Percentiles rank a stretch among this genome's conserved stretches.
Evolutionary conservation across 1,139 yeast genomes (phyloP).

Genomic region (Suhomyces anneliseae): DNA sequence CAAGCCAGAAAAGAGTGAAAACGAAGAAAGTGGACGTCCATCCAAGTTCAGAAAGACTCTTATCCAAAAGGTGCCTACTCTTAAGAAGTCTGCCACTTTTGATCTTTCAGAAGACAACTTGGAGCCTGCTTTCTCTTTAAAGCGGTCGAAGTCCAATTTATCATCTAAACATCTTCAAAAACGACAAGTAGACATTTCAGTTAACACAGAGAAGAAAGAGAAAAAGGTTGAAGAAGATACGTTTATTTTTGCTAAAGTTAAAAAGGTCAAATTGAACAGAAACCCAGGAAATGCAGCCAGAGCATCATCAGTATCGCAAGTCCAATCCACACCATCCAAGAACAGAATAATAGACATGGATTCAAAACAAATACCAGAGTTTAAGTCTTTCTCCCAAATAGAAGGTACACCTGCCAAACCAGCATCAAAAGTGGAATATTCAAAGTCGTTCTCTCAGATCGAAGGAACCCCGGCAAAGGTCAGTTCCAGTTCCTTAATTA

Average conservation of each 20-base stretch:
- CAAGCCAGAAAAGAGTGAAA: neutral
- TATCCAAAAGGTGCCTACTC: conserved; percentile 20
- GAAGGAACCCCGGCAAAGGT: conserved; percentile 13
- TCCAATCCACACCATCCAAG: conserved; percentile 28
- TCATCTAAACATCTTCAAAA: conserved; percentile 44
- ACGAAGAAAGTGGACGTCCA: neutral
- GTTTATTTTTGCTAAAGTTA: conserved; percentile 32
- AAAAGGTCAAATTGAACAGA: conserved; percentile 16
- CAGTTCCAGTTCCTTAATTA: conserved; percentile 1
- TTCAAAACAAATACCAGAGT: neutral
- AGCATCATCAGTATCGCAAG: conserved; percentile 16
- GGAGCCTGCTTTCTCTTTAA: conserved; percentile 34
- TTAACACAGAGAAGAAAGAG: conserved; percentile 5
- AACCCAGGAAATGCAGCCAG: neutral
- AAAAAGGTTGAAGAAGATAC: conserved; percentile 5
- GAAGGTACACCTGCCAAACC: neutral
- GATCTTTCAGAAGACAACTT: conserved; percentile 21
- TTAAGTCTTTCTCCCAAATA: neutral
- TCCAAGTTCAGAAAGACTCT: conserved; percentile 22
- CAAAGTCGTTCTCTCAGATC: conserved; percentile 6
- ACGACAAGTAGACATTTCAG: conserved; percentile 49
- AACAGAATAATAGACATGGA: conserved; percentile 7
- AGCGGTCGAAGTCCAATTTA: conserved; percentile 45
- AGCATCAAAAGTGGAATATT: neutral
- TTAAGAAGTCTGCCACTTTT: conserved; percentile 16